Base-by-base conservation (phyloP, 179 eudicot species). In the Vitellaria paradoxa region DNA sequence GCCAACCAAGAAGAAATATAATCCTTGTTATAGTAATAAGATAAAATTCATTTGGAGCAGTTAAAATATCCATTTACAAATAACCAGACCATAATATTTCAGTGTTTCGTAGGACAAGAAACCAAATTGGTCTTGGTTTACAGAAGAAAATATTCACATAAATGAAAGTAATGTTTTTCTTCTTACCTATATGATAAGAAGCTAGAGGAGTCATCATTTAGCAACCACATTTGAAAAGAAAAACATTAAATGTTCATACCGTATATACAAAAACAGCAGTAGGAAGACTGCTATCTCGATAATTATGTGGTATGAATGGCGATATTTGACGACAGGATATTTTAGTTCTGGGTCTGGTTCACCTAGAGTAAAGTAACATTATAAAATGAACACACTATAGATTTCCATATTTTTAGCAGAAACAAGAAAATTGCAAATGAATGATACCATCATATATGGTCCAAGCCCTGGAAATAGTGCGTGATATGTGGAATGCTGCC, bases 331-430 rank as follows among this genome's bases (percentile, higher is more conserved):
- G 96, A 85, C 99, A 96, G 60, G 99, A 96, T 60, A 96, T 81
- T 85, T 96, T 96, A 96, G 87, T 76, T 96, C 98, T 49, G 99
- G 99, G 79, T 96, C 99, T 78, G 99, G 99, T 85, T 96, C 98
- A 85, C 99, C 99, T 86, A 85, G 68, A 75, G 73, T 56, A 30
- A 30, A 30, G 2, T 24, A 72, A 49, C 21, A 59, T 76, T 81
- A 56, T 49, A 30, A 9, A 37, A 65, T 49, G 37, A 7, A 17
- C 52, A 3, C 7, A 13, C 4, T 12, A 6, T 9, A 17, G 50
- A 76, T 18, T 30, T n/a, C 60, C n/a, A 71, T 11, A 30, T 30
- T 30, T 30, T 49, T 63, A 13, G 20, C 12, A 78, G 53, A 7
- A 45, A 56, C 60, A 12, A 30, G 37, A 2, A 17, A 9, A 20